These are phyloP conservation scores for Arthroderma uncinatum DNA, from an alignment of 2,329 filamentous ascomycete species.

Conservation along the genomic window DNA sequence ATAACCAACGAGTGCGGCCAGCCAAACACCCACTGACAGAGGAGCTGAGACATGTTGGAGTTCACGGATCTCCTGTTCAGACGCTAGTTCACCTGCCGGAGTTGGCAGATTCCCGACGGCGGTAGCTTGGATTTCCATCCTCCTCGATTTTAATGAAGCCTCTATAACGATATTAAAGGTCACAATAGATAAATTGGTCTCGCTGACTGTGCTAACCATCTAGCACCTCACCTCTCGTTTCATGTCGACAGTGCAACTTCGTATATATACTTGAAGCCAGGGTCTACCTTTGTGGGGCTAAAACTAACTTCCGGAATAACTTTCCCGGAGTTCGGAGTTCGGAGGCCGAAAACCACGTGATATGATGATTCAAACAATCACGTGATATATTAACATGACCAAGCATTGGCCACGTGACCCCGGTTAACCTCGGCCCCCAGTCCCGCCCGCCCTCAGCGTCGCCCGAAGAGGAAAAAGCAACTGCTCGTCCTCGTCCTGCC, in stretches of 20 bases:
- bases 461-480: neutral
- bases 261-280: no score
- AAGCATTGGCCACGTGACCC: neutral
- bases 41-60: slow-evolving; percentile 10
- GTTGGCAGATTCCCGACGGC: neutral
- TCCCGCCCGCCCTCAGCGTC: neutral
- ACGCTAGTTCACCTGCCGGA: neutral
- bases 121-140: neutral
- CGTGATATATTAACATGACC: neutral
- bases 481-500: neutral
- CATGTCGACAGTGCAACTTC: no score
- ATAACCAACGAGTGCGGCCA: slow-evolving; percentile 1
- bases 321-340: no score
- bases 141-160: neutral
- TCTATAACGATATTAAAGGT: neutral
- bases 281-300: no score
- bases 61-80: slow-evolving; percentile 10
- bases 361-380: no score
- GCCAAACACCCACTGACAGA: slow-evolving; percentile 8
- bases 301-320: no score
- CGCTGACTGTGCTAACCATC: no score
- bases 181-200: neutral
- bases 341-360: no score
- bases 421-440: neutral
- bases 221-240: no score